Percentiles rank a stretch among this genome's conserved stretches.
Evolutionary conservation across 2,329 filamentous ascomycete species (phyloP).

Genomic region (Colletotrichum truncatum): DNA sequence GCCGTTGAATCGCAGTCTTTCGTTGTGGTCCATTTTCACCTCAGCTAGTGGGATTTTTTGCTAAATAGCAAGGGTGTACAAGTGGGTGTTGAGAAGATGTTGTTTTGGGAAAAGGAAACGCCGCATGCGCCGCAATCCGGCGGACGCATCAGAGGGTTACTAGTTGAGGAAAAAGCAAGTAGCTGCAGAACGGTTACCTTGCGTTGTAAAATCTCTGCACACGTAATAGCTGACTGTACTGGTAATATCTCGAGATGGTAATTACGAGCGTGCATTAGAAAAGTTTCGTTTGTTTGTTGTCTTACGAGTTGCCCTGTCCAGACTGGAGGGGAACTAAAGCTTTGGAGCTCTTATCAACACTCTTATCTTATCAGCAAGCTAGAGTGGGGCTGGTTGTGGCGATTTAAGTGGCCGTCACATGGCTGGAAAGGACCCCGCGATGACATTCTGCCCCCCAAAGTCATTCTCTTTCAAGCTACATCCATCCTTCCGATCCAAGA

Average conservation of each 20-base stretch:
- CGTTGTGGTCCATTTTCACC: neutral
- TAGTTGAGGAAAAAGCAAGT: neutral
- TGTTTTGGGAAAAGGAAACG: neutral
- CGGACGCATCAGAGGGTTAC: neutral
- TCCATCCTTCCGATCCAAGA: neutral
- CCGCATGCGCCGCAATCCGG: neutral
- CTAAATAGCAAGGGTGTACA: neutral
- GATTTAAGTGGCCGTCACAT: neutral
- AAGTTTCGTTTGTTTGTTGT: neutral
- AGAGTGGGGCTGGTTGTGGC: constrained; percentile 4
- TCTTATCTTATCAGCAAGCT: constrained; percentile 3
- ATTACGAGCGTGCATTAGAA: too few species aligned
- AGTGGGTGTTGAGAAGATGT: neutral
- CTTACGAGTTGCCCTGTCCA: neutral
- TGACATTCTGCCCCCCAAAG: neutral
- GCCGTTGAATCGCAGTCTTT: neutral
- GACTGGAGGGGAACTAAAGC: neutral
- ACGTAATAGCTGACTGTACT: neutral
- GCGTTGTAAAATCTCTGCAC: neutral
- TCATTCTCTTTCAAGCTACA: neutral
- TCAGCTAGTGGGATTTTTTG: neutral
- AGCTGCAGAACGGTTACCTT: neutral
- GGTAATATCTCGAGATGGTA: too few species aligned
- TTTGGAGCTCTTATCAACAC: constrained; percentile 1
- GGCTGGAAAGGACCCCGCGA: neutral